Base-by-base conservation (phyloP, 2,329 filamentous ascomycete genomes). In the Teratosphaeria zuluensis region DNA sequence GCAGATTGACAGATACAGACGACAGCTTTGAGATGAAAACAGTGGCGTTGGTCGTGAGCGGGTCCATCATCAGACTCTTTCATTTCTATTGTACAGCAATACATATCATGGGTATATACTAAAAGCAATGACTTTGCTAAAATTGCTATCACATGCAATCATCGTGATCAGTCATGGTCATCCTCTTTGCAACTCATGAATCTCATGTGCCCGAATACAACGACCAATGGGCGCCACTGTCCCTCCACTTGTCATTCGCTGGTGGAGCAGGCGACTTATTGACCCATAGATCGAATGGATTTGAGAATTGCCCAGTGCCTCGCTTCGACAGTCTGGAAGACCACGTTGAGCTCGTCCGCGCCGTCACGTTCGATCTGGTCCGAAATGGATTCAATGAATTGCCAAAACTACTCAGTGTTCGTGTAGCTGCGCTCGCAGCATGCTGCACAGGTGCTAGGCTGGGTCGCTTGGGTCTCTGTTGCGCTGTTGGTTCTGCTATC, bases 371-470 rank as follows among this genome's bases (percentile, higher is more conserved):
- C 14, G 60, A 54, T 35, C 9, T 51, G 30, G 55, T 48, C 19
- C 56, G 38, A 56, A 63, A 61, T 9, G 59, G 59, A 42, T 62
- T 60, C 51, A 62, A 31, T 21, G 46, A 46, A 35, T 58, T 62
- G 30, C 59, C 52, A 3, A 64, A 51, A 54, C 63, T 58, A 38
- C 60, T 63, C 33, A 63, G 54, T 11, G 65, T 65, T 35, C 56
- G 53, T 2, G 54, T 58, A 19, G 65, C 61, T 32, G 62, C 54
- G 28, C 56, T 55, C 28, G 58, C 56, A 16, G 62, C 60, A 54
- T 42, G 63, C n/a, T 65, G 63, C 9, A 64, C 32, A 33, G 62
- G 56, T 11, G 61, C 38, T 21, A 61, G 56, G 30, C 33, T 58
- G 21, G 60, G 55, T 51, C 60, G 46, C 51, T 53, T 56, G 12